Evolutionary conservation across 83 land plant genomes (phyloP).

Genomic region (Picea mariana): DNA sequence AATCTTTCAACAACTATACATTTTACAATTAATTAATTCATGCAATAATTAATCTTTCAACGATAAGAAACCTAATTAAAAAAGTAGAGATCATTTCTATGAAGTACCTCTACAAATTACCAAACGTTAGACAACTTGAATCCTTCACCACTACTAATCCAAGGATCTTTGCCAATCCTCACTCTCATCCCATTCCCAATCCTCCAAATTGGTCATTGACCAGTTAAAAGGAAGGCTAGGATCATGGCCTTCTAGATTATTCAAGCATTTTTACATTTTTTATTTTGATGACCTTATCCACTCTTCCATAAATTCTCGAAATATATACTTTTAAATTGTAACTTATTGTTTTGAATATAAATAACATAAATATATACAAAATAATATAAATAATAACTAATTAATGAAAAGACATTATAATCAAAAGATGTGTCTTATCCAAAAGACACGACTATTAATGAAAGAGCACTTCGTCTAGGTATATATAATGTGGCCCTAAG

Average conservation of each 20-base stretch:
- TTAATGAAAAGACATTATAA: no score
- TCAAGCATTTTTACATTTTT: not conserved
- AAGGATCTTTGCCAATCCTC: not conserved
- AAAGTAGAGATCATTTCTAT: not conserved
- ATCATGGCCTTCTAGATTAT: not conserved
- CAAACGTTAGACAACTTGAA: not conserved
- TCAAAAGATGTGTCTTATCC: no score
- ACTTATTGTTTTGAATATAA: not conserved
- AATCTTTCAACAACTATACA: no score
- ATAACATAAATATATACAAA: no score
- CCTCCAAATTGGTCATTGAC: not conserved
- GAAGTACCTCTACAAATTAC: not conserved
- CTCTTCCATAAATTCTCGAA: not conserved
- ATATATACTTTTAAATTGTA: not conserved
- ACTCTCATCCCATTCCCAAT: not conserved
- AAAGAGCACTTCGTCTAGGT: no score
- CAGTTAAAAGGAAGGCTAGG: not conserved
- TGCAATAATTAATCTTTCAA: no score
- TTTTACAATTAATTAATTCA: no score
- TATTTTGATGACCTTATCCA: not conserved
- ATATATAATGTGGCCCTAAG: no score
- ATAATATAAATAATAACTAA: no score
- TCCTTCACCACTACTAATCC: not conserved
- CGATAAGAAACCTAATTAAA: not conserved
- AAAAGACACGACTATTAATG: no score